Base-by-base conservation (phyloP, 2,329 filamentous ascomycete genomes). In the Penicillium fuscoglaucum region DNA sequence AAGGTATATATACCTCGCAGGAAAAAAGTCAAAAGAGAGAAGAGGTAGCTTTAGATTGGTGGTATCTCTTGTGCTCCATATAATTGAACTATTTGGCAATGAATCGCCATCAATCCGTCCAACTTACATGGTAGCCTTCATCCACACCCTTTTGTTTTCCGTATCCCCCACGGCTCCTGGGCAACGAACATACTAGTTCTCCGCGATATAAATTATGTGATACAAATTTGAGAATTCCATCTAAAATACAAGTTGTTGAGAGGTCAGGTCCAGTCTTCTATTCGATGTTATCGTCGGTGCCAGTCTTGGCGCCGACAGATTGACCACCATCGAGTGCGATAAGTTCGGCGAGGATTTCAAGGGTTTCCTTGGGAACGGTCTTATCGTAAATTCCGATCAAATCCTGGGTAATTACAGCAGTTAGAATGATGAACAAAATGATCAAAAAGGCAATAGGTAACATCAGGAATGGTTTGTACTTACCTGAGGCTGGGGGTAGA, bases 341-440 rank as follows among this genome's bases (percentile, higher is more conserved):
- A 91, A 99, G 97, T 80, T 97, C 91, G 66, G 95, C 95, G 63
- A 99, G 87, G 69, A 98, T 88, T 77, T 99, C 93, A 69, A 99
- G 87, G 70, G 98, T 90, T 62, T 93, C 93, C 90, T 97, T 97
- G 69, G 93, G 89, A 46, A 98, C 93, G 33, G 95, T 98, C 86
- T 96, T 96, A 78, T 99, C 95, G 79, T 99, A 99, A 77, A 99
- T 96, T 71, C 85, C 86, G 76, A 99, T 97, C 70, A 99, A 83
- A 73, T 98, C 95, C 54, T 57, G 5, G 5, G 9, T 17, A 21
- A 31, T 15, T 4, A 24, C 4, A 31, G 19, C n/a, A 35, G 21
- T 45, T 39, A 37, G 40, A 9, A 51, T 24, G 4, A 28, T 35
- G 29, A 13, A 26, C 9, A 41, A 0, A 15, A 48, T 17, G 37